Evolutionary conservation across 2,329 filamentous ascomycete genomes (phyloP).

Genomic region (Hymenoscyphus linearis): DNA sequence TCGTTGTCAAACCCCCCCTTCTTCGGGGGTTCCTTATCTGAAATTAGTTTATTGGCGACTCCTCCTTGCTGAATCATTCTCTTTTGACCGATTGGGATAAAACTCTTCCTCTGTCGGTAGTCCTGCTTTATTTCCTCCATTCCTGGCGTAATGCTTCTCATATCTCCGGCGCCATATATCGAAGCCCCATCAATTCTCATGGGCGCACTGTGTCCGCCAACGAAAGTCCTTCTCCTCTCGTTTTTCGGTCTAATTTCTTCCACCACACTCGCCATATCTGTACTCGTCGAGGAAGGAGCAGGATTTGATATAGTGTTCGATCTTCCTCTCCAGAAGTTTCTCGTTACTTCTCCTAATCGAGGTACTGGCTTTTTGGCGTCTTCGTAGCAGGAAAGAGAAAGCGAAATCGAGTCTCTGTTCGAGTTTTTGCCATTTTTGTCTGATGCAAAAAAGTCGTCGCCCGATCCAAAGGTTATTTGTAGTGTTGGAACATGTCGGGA

Average conservation of each 20-base stretch:
- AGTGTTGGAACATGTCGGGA: constrained; percentile 17
- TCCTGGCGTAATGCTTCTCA: neutral
- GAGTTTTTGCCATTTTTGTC: constrained; percentile 19
- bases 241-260: constrained; percentile 3
- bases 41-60: too few relatives aligned
- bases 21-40: too few relatives aligned
- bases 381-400: neutral
- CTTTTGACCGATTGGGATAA: too few relatives aligned
- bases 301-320: constrained; percentile 12
- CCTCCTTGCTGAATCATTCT: too few relatives aligned
- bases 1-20: too few relatives aligned
- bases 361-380: constrained; percentile 9
- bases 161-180: neutral
- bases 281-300: neutral
- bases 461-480: constrained; percentile 21
- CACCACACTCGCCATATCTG: neutral
- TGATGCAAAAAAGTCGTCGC: constrained; percentile 24
- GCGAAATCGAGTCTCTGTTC: constrained; percentile 12
- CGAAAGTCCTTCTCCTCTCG: constrained; percentile 16
- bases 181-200: neutral
- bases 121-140: neutral
- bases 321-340: neutral
- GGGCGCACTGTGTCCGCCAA: constrained; percentile 4
- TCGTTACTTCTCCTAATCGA: constrained; percentile 7
- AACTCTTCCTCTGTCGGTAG: neutral